phyloP scores from a whole-genome alignment of 1,284 basidiomycete genomes.

The Leccinum huronense region DNA sequence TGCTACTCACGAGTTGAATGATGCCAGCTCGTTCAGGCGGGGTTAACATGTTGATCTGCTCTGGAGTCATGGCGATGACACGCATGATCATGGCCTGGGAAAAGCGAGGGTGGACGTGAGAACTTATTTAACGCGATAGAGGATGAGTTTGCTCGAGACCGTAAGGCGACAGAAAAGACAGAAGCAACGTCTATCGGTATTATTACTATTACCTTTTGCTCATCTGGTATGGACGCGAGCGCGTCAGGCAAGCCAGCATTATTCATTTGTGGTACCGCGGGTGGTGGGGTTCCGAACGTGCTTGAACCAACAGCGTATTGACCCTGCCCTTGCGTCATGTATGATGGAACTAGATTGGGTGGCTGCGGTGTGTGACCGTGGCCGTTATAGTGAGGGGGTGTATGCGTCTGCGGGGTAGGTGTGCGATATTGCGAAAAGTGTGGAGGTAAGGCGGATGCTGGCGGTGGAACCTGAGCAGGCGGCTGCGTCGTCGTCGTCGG shows the following conservation, averaged over 20 bases:
- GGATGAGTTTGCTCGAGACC: background rate
- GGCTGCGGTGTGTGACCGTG: conserved; percentile 33
- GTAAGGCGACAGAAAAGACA: conserved; percentile 8
- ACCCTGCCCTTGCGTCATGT: conserved; percentile 24
- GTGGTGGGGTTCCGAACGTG: conserved; percentile 27
- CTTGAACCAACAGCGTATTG: conserved; percentile 20
- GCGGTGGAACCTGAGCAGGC: conserved; percentile 27
- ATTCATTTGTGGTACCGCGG: conserved; percentile 22
- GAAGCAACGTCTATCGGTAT: conserved; percentile 7
- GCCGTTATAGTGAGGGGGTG: conserved; percentile 25
- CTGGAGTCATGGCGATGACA: conserved; percentile 66
- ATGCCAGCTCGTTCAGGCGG: conserved; percentile 61
- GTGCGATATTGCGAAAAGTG: conserved; percentile 48
- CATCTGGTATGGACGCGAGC: conserved; percentile 61
- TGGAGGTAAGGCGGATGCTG: conserved; percentile 43
- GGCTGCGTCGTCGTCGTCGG: conserved; percentile 29
- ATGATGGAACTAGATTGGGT: conserved; percentile 20
- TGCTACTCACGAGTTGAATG: conserved; percentile 61
- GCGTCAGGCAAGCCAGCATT: conserved; percentile 44
- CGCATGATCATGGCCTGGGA: conserved; percentile 62
- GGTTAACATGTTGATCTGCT: conserved; percentile 62
- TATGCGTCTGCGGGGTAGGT: conserved; percentile 41
- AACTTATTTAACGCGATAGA: conserved; percentile 8
- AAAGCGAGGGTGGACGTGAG: conserved; percentile 10
- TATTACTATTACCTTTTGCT: conserved; percentile 55